Percentiles rank a stretch among this genome's conserved stretches.
phyloP scores from a whole-genome alignment of 306 rosid species.

The Argentina anserina region DNA sequence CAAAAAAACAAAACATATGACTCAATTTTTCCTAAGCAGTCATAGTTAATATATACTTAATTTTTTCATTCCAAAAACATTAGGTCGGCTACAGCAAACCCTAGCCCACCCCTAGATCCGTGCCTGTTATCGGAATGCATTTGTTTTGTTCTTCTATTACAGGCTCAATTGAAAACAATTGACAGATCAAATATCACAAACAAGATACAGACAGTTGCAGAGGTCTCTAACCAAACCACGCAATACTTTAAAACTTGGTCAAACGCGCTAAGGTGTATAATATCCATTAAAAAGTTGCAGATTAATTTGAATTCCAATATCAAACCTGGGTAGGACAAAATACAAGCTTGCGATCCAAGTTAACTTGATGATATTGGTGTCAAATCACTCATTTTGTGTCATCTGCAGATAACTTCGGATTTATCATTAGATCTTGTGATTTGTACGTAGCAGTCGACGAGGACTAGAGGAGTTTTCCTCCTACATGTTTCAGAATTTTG shows the following conservation, averaged over 20 bases:
- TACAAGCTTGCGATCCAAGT: not conserved
- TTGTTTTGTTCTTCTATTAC: not conserved
- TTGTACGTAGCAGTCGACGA: too few species aligned
- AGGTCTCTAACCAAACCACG: not conserved
- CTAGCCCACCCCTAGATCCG: too few species aligned
- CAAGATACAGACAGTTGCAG: not conserved
- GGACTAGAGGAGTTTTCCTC: too few species aligned
- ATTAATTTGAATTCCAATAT: not conserved
- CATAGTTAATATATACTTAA: too few species aligned
- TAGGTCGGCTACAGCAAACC: too few species aligned
- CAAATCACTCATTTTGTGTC: not conserved
- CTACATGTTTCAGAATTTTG: too few species aligned
- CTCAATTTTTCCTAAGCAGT: too few species aligned
- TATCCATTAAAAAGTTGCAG: not conserved
- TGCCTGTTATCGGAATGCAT: not conserved
- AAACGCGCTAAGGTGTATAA: not conserved
- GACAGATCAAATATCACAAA: not conserved
- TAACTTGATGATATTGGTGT: not conserved
- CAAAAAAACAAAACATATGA: too few species aligned
- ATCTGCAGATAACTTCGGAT: not conserved
- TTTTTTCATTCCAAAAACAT: too few species aligned
- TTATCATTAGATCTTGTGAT: too few species aligned
- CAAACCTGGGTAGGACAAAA: not conserved
- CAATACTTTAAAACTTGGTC: not conserved
- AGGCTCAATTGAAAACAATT: not conserved